These are phyloP conservation scores for Microthyrium microscopicum DNA, from an alignment of 2,329 filamentous ascomycete species.

Conservation along the genomic window DNA sequence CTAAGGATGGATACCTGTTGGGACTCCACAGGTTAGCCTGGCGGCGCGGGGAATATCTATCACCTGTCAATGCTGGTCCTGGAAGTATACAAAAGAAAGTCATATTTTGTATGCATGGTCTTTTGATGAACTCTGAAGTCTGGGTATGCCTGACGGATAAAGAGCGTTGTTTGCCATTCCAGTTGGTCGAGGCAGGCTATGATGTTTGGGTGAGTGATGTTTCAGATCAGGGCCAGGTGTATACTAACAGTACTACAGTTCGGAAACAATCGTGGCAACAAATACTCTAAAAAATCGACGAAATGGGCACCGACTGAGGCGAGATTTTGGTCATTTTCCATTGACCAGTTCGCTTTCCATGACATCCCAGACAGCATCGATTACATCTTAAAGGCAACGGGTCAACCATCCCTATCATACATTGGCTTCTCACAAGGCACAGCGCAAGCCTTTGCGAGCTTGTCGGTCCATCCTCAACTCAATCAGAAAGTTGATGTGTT, in stretches of 20 bases:
- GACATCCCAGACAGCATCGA: slow-evolving; percentile 91
- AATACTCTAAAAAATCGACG: slow-evolving; percentile 93
- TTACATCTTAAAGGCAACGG: slow-evolving; percentile 75
- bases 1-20: slow-evolving; percentile 80
- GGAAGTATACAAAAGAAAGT: slow-evolving; percentile 63
- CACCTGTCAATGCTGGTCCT: slow-evolving; percentile 40
- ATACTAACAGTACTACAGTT: slow-evolving; percentile 36
- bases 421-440: slow-evolving; percentile 96
- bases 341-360: slow-evolving; percentile 95
- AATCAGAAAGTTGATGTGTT: slow-evolving; percentile 93
- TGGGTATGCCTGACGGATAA: slow-evolving; percentile 89
- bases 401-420: slow-evolving; percentile 74
- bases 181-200: slow-evolving; percentile 76
- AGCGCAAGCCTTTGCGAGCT: slow-evolving; percentile 83
- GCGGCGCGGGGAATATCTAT: slow-evolving; percentile 56
- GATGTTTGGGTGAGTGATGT: slow-evolving; percentile 66
- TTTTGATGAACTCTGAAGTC: slow-evolving; percentile 98
- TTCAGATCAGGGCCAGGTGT: background rate
- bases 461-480: slow-evolving; percentile 80
- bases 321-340: slow-evolving; percentile 93
- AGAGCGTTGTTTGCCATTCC: slow-evolving; percentile 73
- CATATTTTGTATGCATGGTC: slow-evolving; percentile 84
- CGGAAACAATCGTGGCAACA: slow-evolving; percentile 96
- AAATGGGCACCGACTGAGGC: slow-evolving; percentile 55
- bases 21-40: slow-evolving; percentile 78